A percentile compares a stretch with the other conserved stretches of the same genome.
Conservation (phyloP, 805 yeast genomes). For the Wickerhamomyces queroliae region DNA sequence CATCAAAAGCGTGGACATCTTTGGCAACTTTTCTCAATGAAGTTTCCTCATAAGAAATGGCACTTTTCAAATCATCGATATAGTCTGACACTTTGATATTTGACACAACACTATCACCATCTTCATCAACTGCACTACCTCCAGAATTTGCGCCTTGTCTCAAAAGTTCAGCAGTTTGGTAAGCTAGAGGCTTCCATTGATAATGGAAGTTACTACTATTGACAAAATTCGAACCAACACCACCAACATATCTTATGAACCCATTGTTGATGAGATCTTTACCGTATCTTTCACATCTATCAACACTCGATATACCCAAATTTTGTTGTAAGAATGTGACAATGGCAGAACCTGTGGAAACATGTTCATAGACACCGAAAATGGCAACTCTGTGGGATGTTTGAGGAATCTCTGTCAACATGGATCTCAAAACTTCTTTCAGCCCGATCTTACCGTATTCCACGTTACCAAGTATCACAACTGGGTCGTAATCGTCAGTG, state of each 20-base stretch:
- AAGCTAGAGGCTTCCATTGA: slow-evolving; percentile 76
- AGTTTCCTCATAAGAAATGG: slow-evolving; percentile 37
- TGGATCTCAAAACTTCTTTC: slow-evolving; percentile 33
- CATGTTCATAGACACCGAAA: slow-evolving; percentile 60
- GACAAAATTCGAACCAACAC: slow-evolving; percentile 69
- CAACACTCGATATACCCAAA: slow-evolving; percentile 38
- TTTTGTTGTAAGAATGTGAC: slow-evolving; percentile 52
- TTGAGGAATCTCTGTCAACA: slow-evolving; percentile 47
- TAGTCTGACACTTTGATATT: slow-evolving; percentile 12
- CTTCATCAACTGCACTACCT: slow-evolving; percentile 18
- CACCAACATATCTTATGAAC: slow-evolving; percentile 43
- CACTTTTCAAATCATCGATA: slow-evolving; percentile 19
- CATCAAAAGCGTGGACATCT: slow-evolving; percentile 56
- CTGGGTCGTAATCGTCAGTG: slow-evolving; percentile 15
- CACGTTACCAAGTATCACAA: slow-evolving; percentile 29
- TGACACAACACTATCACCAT: slow-evolving; percentile 21
- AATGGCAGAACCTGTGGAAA: slow-evolving; percentile 55
- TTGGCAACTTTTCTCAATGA: slow-evolving; percentile 44
- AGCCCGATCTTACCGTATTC: slow-evolving; percentile 34
- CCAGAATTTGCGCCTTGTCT: slow-evolving; percentile 11
- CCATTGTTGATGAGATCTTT: slow-evolving; percentile 62
- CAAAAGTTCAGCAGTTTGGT: slow-evolving; percentile 44
- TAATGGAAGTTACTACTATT: slow-evolving; percentile 69
- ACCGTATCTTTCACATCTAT: slow-evolving; percentile 65
- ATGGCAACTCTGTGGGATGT: slow-evolving; percentile 56